These are phyloP conservation scores for Pyrrhoderma noxium DNA, from an alignment of 1,284 basidiomycete species.

Conservation along the genomic window DNA sequence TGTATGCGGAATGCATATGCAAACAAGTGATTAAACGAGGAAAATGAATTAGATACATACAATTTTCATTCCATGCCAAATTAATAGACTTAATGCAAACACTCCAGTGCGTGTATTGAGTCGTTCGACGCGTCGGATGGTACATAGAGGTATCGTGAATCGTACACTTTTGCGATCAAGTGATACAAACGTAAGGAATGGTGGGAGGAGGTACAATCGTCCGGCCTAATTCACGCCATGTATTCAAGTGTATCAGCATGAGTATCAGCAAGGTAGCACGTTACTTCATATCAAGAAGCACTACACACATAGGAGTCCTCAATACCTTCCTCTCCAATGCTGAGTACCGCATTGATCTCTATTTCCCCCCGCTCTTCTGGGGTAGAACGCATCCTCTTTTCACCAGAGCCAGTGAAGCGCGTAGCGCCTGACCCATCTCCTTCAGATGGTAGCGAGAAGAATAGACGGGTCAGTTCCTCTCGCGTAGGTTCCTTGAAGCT, in stretches of 20 bases:
- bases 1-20: too few species aligned
- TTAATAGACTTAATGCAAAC: slow-evolving; percentile 88
- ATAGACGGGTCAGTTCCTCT: slow-evolving; percentile 74
- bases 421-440: slow-evolving; percentile 2
- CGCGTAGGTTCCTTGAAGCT: slow-evolving; percentile 87
- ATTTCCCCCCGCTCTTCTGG: slow-evolving; percentile 44
- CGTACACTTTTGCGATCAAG: slow-evolving; percentile 89
- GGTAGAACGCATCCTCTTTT: slow-evolving; percentile 16
- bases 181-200: slow-evolving; percentile 88
- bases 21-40: not conserved
- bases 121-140: slow-evolving; percentile 91
- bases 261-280: not conserved
- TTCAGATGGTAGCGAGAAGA: slow-evolving; percentile 68
- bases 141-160: slow-evolving; percentile 89
- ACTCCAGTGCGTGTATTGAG: slow-evolving; percentile 88
- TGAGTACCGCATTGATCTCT: slow-evolving; percentile 89
- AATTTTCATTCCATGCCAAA: slow-evolving; percentile 95
- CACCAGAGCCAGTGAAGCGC: slow-evolving; percentile 4
- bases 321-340: slow-evolving; percentile 67
- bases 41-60: slow-evolving; percentile 40
- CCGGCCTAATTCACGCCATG: slow-evolving; percentile 57
- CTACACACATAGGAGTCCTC: slow-evolving; percentile 89
- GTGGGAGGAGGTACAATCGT: slow-evolving; percentile 82
- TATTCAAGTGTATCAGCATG: not conserved
- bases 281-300: not conserved